Conservation (phyloP, 306 rosid species). For the Cucumis sativus region DNA sequence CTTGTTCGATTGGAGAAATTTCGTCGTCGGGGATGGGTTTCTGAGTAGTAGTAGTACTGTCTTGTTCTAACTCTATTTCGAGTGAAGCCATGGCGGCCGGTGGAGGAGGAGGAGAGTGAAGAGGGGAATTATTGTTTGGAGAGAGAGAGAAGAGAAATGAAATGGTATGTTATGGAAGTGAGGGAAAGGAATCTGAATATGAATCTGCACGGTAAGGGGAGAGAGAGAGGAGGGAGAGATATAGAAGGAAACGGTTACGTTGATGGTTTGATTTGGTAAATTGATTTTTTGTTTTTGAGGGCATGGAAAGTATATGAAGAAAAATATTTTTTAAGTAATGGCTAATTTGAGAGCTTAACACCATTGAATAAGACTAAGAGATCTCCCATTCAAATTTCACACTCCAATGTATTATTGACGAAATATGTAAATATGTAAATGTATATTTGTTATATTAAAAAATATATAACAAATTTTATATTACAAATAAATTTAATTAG, state of each 20-base stretch:
- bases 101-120: background rate
- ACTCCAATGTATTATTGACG: no score
- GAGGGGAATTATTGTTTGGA: background rate
- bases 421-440: no score
- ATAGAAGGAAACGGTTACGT: background rate
- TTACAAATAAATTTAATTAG: no score
- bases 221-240: no score
- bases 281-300: background rate
- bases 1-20: slow-evolving; percentile 52
- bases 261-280: background rate
- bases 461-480: no score
- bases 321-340: no score
- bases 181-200: background rate
- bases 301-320: no score
- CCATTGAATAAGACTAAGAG: no score
- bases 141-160: background rate
- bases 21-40: slow-evolving; percentile 20
- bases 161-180: background rate
- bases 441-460: no score
- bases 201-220: background rate
- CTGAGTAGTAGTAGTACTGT: background rate
- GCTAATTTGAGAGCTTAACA: no score
- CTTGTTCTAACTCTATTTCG: background rate
- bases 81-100: background rate
- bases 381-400: no score